Evolutionary conservation across 202 grass and related monocot species (phyloP).

Genomic region (Sporobolus alterniflorus): DNA sequence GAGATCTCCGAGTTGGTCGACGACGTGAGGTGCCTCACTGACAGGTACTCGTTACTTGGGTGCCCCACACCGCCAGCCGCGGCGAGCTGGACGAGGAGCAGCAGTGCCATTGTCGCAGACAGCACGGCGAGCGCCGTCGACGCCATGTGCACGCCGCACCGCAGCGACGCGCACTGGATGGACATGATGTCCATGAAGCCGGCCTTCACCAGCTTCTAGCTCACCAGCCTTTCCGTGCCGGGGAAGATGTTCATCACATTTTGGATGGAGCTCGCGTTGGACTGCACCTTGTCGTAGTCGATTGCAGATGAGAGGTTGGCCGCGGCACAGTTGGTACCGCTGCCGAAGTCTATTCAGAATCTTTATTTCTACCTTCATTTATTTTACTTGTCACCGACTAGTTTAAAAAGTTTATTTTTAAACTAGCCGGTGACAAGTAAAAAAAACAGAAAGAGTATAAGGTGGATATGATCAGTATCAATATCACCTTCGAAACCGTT

Average conservation of each 20-base stretch:
- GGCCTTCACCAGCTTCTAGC: slow-evolving; percentile 69
- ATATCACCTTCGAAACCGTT: neutral
- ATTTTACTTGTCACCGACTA: too few species aligned
- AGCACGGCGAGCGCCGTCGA: slow-evolving; percentile 61
- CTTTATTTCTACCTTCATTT: too few species aligned
- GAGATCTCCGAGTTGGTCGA: slow-evolving; percentile 55
- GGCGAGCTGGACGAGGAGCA: slow-evolving; percentile 10
- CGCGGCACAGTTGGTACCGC: slow-evolving; percentile 49
- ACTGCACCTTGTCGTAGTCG: slow-evolving; percentile 79
- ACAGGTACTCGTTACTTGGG: slow-evolving; percentile 39
- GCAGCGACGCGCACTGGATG: slow-evolving; percentile 67
- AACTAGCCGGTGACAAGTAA: too few species aligned
- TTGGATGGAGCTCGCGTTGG: slow-evolving; percentile 88
- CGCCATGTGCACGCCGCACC: slow-evolving; percentile 40
- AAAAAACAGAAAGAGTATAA: too few species aligned
- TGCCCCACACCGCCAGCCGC: neutral
- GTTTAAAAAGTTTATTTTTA: too few species aligned
- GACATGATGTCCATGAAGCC: slow-evolving; percentile 76
- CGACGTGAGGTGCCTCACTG: slow-evolving; percentile 63
- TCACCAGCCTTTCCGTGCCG: slow-evolving; percentile 70
- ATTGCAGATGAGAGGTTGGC: slow-evolving; percentile 62
- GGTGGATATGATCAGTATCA: neutral
- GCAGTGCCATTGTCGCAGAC: slow-evolving; percentile 42
- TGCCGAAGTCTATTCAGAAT: slow-evolving; percentile 59
- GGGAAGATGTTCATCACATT: slow-evolving; percentile 88